phyloP scores from a whole-genome alignment of 2,329 filamentous ascomycete species.

The Coniochaeta prunicola region DNA sequence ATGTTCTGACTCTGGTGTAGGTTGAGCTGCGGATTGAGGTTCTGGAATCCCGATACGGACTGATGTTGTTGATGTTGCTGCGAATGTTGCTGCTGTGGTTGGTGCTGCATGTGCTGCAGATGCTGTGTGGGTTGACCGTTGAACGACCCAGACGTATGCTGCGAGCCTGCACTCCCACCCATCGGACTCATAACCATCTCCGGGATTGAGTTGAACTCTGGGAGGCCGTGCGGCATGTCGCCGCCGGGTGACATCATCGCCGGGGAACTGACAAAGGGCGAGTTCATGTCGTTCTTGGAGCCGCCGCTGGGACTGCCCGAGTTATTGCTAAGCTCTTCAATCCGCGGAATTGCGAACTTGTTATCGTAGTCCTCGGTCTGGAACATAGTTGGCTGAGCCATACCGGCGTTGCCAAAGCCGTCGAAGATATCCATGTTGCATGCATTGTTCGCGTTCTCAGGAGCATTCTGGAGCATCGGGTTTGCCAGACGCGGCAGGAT shows the following conservation, averaged over 20 bases:
- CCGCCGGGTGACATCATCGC: constrained; percentile 44
- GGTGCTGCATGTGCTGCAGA: constrained; percentile 16
- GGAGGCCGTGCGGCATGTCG: constrained; percentile 38
- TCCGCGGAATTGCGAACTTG: constrained; percentile 34
- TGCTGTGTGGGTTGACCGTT: constrained; percentile 17
- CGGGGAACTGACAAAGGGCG: constrained; percentile 46
- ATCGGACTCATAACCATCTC: constrained; percentile 49
- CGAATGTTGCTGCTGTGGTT: constrained; percentile 22
- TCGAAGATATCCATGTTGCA: constrained; percentile 56
- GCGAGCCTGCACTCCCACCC: constrained; percentile 19
- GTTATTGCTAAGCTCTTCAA: constrained; percentile 32
- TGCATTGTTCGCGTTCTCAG: constrained; percentile 50
- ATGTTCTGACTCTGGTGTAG: constrained; percentile 24
- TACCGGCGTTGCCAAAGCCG: constrained; percentile 56
- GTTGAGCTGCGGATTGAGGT: constrained; percentile 24
- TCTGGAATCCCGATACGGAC: constrained; percentile 23
- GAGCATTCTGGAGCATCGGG: constrained; percentile 52
- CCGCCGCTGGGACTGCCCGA: constrained; percentile 25
- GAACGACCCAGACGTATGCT: constrained; percentile 14
- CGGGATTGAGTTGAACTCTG: constrained; percentile 39
- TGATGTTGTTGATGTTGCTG: constrained; percentile 11
- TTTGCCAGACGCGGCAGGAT: constrained; percentile 56
- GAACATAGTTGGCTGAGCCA: constrained; percentile 45
- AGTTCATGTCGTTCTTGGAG: constrained; percentile 34
- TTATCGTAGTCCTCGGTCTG: constrained; percentile 40